Evolutionary conservation across 345 rosid genomes (phyloP).

Genomic region (Ceriops decandra): DNA sequence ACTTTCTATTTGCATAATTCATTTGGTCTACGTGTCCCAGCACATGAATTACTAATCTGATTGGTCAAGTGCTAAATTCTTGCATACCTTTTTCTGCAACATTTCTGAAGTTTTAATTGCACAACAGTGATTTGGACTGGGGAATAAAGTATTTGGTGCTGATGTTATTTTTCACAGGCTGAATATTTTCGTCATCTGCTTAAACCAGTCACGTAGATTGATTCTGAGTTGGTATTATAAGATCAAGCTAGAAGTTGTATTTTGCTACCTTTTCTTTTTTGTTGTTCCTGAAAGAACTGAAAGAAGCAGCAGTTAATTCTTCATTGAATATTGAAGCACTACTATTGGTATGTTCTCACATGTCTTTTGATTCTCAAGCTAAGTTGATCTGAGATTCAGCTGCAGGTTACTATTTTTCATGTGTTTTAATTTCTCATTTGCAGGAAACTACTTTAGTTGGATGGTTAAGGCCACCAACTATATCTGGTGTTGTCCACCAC

Average conservation of each 20-base stretch:
- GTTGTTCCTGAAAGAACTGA: slow-evolving; percentile 30
- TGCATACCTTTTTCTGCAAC: background rate
- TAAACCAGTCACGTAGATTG: slow-evolving; percentile 80
- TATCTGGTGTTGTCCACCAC: slow-evolving; percentile 29
- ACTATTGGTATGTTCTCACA: slow-evolving; percentile 40
- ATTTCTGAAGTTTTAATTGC: background rate
- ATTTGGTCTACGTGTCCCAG: background rate
- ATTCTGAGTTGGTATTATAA: slow-evolving; percentile 19
- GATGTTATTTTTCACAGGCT: slow-evolving; percentile 57
- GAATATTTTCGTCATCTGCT: slow-evolving; percentile 86
- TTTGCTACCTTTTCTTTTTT: slow-evolving; percentile 31
- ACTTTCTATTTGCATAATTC: slow-evolving; percentile 7
- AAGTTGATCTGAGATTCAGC: background rate
- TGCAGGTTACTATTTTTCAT: background rate
- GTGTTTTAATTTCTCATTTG: background rate
- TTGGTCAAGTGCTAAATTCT: background rate
- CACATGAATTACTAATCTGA: background rate
- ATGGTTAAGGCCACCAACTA: slow-evolving; percentile 33
- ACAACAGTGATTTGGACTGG: background rate
- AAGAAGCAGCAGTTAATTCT: slow-evolving; percentile 25
- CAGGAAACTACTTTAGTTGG: slow-evolving; percentile 37
- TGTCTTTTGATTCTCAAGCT: slow-evolving; percentile 7
- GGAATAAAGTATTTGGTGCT: slow-evolving; percentile 3
- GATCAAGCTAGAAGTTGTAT: slow-evolving; percentile 41
- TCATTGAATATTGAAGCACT: slow-evolving; percentile 28